Conservation (phyloP, 2,329 filamentous ascomycete species). For the Fusarium pseudonygamai region DNA sequence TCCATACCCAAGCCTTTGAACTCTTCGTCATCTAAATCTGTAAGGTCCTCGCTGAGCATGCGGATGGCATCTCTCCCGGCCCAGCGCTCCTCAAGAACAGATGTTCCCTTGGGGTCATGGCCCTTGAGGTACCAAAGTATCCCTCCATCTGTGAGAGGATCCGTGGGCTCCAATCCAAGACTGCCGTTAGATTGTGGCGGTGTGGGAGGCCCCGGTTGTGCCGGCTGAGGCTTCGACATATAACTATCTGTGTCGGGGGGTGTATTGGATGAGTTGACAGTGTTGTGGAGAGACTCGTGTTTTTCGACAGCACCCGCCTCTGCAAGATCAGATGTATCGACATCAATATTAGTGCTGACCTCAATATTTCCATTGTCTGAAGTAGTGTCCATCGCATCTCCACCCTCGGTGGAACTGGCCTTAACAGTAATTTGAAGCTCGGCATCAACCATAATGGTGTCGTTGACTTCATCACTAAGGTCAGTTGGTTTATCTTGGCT, state of each 20-base stretch:
- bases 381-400: slow-evolving; percentile 49
- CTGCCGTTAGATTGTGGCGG: slow-evolving; percentile 73
- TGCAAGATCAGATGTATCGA: slow-evolving; percentile 54
- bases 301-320: slow-evolving; percentile 42
- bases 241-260: slow-evolving; percentile 62
- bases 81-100: slow-evolving; percentile 75
- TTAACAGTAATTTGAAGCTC: slow-evolving; percentile 59
- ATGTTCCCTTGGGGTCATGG: slow-evolving; percentile 83
- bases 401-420: slow-evolving; percentile 39
- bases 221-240: slow-evolving; percentile 42
- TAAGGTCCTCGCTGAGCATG: slow-evolving; percentile 84
- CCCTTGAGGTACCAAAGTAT: slow-evolving; percentile 87
- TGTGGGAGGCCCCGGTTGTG: slow-evolving; percentile 65
- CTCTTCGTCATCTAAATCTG: slow-evolving; percentile 92
- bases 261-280: slow-evolving; percentile 50
- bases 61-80: slow-evolving; percentile 72
- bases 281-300: slow-evolving; percentile 37
- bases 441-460: slow-evolving; percentile 64
- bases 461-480: slow-evolving; percentile 52
- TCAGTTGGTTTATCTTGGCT: slow-evolving; percentile 52
- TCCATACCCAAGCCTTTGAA: slow-evolving; percentile 74
- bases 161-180: slow-evolving; percentile 58
- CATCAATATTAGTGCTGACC: slow-evolving; percentile 57
- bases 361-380: slow-evolving; percentile 55
- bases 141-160: slow-evolving; percentile 76